phyloP scores from a whole-genome alignment of 2,329 filamentous ascomycete genomes.

The Epichloe bromicola region DNA sequence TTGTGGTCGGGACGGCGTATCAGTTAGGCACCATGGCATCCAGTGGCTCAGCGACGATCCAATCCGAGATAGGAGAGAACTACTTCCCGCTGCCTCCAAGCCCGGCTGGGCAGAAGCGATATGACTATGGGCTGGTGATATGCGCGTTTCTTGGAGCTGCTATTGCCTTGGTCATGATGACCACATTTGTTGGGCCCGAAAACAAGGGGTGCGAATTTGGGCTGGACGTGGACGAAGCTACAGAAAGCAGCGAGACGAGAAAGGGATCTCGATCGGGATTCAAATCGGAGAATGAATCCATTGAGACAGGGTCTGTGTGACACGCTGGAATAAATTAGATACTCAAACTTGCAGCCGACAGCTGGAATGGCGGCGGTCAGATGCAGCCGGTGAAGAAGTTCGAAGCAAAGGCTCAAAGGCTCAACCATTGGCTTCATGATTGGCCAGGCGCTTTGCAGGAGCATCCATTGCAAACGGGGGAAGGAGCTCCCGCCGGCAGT shows the following conservation, averaged over 20 bases:
- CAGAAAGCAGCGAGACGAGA: background rate
- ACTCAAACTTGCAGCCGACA: too few relatives aligned
- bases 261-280: background rate
- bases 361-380: too few relatives aligned
- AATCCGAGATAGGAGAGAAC: background rate
- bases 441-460: too few relatives aligned
- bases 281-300: background rate
- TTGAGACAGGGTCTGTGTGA: background rate
- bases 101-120: background rate
- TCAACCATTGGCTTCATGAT: too few relatives aligned
- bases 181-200: background rate
- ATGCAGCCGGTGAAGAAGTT: too few relatives aligned
- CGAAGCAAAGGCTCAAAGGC: too few relatives aligned
- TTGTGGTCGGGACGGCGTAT: conserved; percentile 2
- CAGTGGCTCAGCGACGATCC: background rate
- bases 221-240: background rate
- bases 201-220: conserved; percentile 1
- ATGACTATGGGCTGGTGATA: conserved; percentile 1
- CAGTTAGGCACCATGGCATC: conserved; percentile 1
- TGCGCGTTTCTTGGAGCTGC: conserved; percentile 1
- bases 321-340: too few relatives aligned
- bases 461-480: background rate
- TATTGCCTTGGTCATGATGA: background rate
- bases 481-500: background rate
- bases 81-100: background rate